Evolutionary conservation across 371 early-diverging fungal species (phyloP).

Genomic region (Rhizopus arrhizus): DNA sequence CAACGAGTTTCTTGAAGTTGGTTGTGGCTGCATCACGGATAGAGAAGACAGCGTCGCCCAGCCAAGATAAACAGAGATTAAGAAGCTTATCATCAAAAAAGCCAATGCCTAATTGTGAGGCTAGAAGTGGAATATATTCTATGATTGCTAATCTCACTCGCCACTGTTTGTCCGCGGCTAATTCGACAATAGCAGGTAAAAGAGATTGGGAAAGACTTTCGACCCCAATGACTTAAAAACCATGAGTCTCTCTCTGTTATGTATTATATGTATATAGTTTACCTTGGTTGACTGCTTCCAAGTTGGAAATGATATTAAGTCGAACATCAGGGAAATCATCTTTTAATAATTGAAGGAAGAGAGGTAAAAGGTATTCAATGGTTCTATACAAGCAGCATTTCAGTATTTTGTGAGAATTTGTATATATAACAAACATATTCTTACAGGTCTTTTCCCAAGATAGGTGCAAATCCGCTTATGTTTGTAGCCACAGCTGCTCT

Average conservation of each 20-base stretch:
- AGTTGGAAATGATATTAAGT: conserved; percentile 95
- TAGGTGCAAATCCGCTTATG: conserved; percentile 91
- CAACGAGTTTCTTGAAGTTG: conserved; percentile 89
- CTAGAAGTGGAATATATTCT: conserved; percentile 95
- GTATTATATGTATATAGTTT: conserved; percentile 2
- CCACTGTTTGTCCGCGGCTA: conserved; percentile 99
- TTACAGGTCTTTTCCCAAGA: conserved; percentile 90
- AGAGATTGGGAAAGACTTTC: conserved; percentile 95
- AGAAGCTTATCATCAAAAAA: conserved; percentile 97
- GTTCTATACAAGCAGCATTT: conserved; percentile 54
- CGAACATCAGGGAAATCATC: conserved; percentile 97
- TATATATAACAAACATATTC: no score
- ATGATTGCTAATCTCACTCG: conserved; percentile 97
- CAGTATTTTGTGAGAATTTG: background rate
- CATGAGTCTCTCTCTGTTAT: background rate
- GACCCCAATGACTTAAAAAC: conserved; percentile 87
- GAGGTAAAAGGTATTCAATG: conserved; percentile 90
- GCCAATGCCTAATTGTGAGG: conserved; percentile 91
- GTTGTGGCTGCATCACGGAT: conserved; percentile 96
- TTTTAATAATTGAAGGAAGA: conserved; percentile 94
- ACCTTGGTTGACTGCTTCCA: conserved; percentile 91
- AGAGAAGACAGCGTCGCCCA: conserved; percentile 96
- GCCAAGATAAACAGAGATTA: conserved; percentile 93
- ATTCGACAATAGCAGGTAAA: conserved; percentile 95
- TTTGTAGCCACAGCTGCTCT: conserved; percentile 94